A percentile compares a stretch with the other conserved stretches of the same genome.
phyloP scores from a whole-genome alignment of 805 yeast genomes.

The Blastobotrys mokoenaii region DNA sequence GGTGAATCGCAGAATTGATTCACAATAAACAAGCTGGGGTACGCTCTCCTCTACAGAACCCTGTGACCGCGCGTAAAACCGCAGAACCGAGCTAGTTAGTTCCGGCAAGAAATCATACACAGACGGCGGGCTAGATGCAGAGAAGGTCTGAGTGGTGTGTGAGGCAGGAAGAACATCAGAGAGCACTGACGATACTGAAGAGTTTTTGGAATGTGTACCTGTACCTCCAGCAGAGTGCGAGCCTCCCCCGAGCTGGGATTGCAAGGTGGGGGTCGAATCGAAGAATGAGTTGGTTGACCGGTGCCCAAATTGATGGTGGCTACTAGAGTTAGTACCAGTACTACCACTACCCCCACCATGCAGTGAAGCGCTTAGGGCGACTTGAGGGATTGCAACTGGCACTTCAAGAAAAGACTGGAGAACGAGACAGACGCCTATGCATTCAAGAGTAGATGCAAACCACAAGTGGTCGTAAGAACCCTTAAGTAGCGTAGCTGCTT shows the following conservation, averaged over 20 bases:
- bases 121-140: slow-evolving; percentile 5
- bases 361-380: slow-evolving; percentile 12
- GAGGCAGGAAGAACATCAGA: not conserved
- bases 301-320: not conserved
- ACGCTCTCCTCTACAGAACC: slow-evolving; percentile 61
- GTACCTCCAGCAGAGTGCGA: not conserved
- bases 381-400: slow-evolving; percentile 33
- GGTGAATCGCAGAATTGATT: slow-evolving; percentile 54
- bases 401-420: slow-evolving; percentile 49
- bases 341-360: not conserved
- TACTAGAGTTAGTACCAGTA: not conserved
- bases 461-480: slow-evolving; percentile 69
- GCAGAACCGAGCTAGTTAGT: slow-evolving; percentile 26
- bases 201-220: not conserved
- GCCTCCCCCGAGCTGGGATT: not conserved
- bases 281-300: not conserved
- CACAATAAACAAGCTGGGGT: slow-evolving; percentile 75
- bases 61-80: slow-evolving; percentile 41
- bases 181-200: not conserved
- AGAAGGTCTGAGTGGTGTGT: not conserved
- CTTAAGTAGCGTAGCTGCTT: slow-evolving; percentile 53
- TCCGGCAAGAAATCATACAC: slow-evolving; percentile 20
- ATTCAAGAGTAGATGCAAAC: slow-evolving; percentile 85
- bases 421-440: slow-evolving; percentile 57
- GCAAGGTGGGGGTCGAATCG: slow-evolving; percentile 10